Evolutionary conservation across 768 basidiomycete species (phyloP).

Genomic region (Lanmaoa rubissima): DNA sequence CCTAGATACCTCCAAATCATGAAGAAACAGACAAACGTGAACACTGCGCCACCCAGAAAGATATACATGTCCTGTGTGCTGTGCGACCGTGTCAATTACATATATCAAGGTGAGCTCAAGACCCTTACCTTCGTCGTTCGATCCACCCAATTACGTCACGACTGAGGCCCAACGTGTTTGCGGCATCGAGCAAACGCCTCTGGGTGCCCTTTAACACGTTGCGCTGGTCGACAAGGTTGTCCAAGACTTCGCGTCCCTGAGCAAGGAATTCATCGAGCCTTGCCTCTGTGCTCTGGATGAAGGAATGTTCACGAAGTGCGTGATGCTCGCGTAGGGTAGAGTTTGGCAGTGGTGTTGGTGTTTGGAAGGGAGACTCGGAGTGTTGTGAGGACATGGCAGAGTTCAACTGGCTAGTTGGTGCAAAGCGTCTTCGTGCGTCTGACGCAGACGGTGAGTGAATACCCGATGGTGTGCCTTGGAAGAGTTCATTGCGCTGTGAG

Average conservation of each 20-base stretch:
- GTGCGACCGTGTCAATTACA: slow-evolving; percentile 13
- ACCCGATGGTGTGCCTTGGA: slow-evolving; percentile 45
- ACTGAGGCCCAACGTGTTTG: slow-evolving; percentile 92
- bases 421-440: slow-evolving; percentile 68
- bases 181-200: slow-evolving; percentile 79
- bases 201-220: slow-evolving; percentile 96
- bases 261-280: slow-evolving; percentile 88
- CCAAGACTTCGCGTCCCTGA: slow-evolving; percentile 88
- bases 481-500: slow-evolving; percentile 61
- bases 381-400: slow-evolving; percentile 49
- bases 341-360: slow-evolving; percentile 51
- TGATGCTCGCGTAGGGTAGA: slow-evolving; percentile 65
- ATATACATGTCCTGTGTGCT: slow-evolving; percentile 97
- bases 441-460: slow-evolving; percentile 30
- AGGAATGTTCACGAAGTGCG: slow-evolving; percentile 85
- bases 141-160: slow-evolving; percentile 97
- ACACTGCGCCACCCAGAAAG: slow-evolving; percentile 77
- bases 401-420: slow-evolving; percentile 34
- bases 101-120: background rate
- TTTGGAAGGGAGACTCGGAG: slow-evolving; percentile 86
- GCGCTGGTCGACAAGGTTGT: slow-evolving; percentile 90
- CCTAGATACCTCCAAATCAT: slow-evolving; percentile 91
- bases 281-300: slow-evolving; percentile 78
- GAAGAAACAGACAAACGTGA: slow-evolving; percentile 93
- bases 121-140: slow-evolving; percentile 78